Conservation (phyloP, 2,329 filamentous ascomycete genomes). For the Grosmannia clavigera region DNA sequence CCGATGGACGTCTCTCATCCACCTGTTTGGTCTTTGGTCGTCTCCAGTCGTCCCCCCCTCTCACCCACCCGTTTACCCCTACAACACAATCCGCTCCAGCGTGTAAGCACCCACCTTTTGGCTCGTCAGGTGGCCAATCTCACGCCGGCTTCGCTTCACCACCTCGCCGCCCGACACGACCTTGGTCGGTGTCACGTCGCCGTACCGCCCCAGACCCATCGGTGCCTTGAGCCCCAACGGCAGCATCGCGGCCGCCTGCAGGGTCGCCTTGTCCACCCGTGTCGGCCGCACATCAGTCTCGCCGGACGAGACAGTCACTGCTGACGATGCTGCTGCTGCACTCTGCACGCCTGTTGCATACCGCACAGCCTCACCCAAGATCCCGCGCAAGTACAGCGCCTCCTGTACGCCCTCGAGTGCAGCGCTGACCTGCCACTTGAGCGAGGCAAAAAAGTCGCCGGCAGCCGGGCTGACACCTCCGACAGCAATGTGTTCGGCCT, state of each 20-base stretch:
- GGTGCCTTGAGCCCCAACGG: slow-evolving; percentile 59
- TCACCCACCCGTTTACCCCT: slow-evolving; percentile 10
- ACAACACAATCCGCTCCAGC: slow-evolving; percentile 63
- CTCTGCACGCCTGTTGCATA: slow-evolving; percentile 30
- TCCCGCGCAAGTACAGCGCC: slow-evolving; percentile 48
- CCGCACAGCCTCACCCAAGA: slow-evolving; percentile 53
- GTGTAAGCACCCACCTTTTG: slow-evolving; percentile 75
- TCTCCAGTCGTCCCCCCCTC: too few relatives aligned
- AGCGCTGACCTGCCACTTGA: slow-evolving; percentile 57
- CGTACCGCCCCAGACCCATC: neutral
- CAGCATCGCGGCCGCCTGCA: slow-evolving; percentile 28
- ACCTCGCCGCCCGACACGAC: slow-evolving; percentile 58
- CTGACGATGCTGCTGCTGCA: slow-evolving; percentile 56
- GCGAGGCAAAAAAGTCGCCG: slow-evolving; percentile 50
- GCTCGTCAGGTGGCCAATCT: slow-evolving; percentile 66
- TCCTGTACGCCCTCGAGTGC: slow-evolving; percentile 63
- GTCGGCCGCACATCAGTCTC: neutral
- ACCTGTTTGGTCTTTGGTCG: too few relatives aligned
- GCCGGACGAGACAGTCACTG: slow-evolving; percentile 24
- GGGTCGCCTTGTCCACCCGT: slow-evolving; percentile 22
- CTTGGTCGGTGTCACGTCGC: slow-evolving; percentile 34
- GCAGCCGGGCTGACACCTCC: neutral
- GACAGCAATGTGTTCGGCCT: neutral
- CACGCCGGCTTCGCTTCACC: slow-evolving; percentile 53
- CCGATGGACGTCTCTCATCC: too few relatives aligned